Evolutionary conservation across 225 moss, liverwort and hornwort species (phyloP).

Genomic region (Thuidium tamariscinum): DNA sequence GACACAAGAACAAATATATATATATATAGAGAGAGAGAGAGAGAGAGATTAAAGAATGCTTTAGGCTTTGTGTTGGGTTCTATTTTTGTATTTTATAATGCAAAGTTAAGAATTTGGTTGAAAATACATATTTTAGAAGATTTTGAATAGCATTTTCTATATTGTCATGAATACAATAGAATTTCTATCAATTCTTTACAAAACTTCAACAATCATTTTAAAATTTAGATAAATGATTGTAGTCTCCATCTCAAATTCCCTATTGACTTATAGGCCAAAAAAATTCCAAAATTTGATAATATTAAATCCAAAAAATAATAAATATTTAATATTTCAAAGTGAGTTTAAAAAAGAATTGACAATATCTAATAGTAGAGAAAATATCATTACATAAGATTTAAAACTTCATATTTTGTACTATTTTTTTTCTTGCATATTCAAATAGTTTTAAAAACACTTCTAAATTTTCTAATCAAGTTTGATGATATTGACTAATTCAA

Average conservation of each 20-base stretch:
- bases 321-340: background rate
- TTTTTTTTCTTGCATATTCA: rapidly evolving
- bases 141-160: background rate
- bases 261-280: background rate
- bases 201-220: background rate
- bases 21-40: too few species aligned
- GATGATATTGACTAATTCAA: background rate
- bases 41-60: background rate
- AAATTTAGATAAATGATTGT: background rate
- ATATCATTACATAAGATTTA: background rate
- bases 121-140: background rate
- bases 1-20: background rate
- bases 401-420: too few species aligned
- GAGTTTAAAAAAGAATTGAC: background rate
- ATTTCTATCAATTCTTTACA: background rate
- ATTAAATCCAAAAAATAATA: background rate
- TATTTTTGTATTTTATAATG: too few species aligned
- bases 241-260: rapidly evolving
- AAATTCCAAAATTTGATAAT: background rate
- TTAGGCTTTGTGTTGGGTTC: background rate
- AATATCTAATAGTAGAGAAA: background rate
- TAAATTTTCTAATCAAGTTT: background rate
- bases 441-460: background rate
- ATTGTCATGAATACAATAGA: background rate
- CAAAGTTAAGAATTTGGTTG: background rate